Base-by-base conservation (phyloP, 2,329 filamentous ascomycete species). In the Cercospora citrullina region DNA sequence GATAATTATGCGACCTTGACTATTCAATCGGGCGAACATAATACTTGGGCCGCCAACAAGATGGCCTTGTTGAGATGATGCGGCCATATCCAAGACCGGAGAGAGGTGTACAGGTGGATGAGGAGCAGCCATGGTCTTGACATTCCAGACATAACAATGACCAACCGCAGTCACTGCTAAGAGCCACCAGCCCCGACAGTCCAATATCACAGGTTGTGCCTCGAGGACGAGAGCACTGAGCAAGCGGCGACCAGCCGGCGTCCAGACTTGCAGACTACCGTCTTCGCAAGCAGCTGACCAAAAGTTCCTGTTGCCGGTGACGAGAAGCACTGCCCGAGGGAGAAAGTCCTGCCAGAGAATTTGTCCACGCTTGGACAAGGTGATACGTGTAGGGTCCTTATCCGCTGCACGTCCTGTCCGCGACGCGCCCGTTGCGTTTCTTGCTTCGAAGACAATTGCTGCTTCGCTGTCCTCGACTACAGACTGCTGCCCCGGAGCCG, bases 261-360 rank as follows among this genome's bases (percentile, higher is more conserved):
- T 94, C 94, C 95, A 99, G 8, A 92, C 87, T 76, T 97, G 92
- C 7, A 99, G 79, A 18, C 90, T 92, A 16, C 93, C 95, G 76
- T 98, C 95, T 78, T 99, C 95, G 75, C 94, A 97, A 9, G 91
- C 94, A 16, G 91, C 94, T 0, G 92, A 91, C 91, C 95, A 99
- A 77, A 98, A 94, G 72, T 91, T 89, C 74, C 90, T 89, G 78
- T 93, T 98, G 2, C 93, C 96, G 0, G 94, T 95, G 1, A 96
- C 90, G 1, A 98, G 85, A n/a, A 99, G 87, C 26, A 97, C 91
- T 5, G 93, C 89, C 67, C 90, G 87, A 0, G 94, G 94, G 14
- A 99, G 82, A 75, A 92, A 99, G 76, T 99, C 96, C 75, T 97
- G 92, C 95, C 96, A 99, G 3, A 98, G 80, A 1, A 91, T 84